Base-by-base conservation (phyloP, 768 basidiomycete genomes). In the Gymnopilus junonius region DNA sequence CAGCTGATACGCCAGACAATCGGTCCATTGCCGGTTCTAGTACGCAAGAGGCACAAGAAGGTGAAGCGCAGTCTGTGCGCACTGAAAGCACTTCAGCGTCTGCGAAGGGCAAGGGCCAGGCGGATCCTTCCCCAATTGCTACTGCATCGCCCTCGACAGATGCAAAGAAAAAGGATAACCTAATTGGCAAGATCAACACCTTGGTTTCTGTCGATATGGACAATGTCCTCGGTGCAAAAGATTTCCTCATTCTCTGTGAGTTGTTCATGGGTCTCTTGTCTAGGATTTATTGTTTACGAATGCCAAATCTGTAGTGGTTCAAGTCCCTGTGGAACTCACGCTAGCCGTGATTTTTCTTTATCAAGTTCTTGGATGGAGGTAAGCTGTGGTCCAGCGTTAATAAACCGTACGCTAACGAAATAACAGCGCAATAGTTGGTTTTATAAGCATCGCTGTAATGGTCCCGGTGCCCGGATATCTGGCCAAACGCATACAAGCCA, bases 101-200 rank as follows among this genome's bases (percentile, higher is more conserved):
- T 51, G 32, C 55, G 11, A 64, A 64, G 43, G 48, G 55, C n/a
- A 56, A 61, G 21, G 53, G 20, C 8, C 58, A 55, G 25, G 45
- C 58, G 74, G 51, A 2, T 29, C 15, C 58, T 37, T n/a, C 73
- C 34, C 29, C 32, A 4, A n/a, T 3, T 45, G 17, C 10, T 17
- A 48, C 12, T 37, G 37, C 53, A 5, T 11, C 34, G 34, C 17
- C 20, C 34, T 25, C 59, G 3, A 25, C 43, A 6, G 60, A 58
- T 21, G 58, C 55, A 6, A 64, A 58, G 8, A 78, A 76, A 53
- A 73, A 76, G 15, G 77, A 76, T 27, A 87, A 88, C 66, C 74
- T 91, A 21, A 83, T 87, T 45, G 92, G 92, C 7, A 90, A 87
- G 70, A 88, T 93, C 70, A 93, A 90, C 72, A 93, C 92, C 54